Base-by-base conservation (phyloP, 2,329 filamentous ascomycete species). In the Teratosphaeria viscida region DNA sequence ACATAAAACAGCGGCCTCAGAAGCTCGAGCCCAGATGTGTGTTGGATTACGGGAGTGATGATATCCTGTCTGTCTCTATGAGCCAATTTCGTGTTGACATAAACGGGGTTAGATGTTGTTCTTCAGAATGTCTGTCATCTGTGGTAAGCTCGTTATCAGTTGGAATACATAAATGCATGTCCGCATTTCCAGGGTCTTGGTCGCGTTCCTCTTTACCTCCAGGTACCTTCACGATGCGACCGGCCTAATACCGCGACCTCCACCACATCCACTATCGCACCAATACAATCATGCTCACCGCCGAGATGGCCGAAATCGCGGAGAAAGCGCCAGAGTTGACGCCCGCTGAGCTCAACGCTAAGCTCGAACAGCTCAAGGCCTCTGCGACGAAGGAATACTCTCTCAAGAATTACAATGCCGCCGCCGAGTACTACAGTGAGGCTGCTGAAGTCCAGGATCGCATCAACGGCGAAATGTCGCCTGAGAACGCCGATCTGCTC, bases 391-490 rank as follows among this genome's bases (percentile, higher is more conserved):
- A 90, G 19, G 85, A 95, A 67, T 97, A 95, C 76, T 86, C 87
- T 26, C 86, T 92, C 71, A 95, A 92, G 77, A 89, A 95, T 73
- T 96, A 91, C 74, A 84, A 88, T 58, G 86, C 87, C 55, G 91
- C 94, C 10, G 85, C 90, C 59, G 92, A 97, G 70, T 79, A 92
- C 63, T 97, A 92, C 77, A 92, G 91, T 52, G 84, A 87, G 70
- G 94, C 94, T 35, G 90, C 90, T 59, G 89, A 95, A 73, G 82
- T 96, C 62, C 94, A 99, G 76, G 90, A 89, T 60, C 85, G 90
- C 73, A 80, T 96, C 73, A 94, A 96, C 73, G 94, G 92, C 73
- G 94, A 97, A 76, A 89, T 95, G 81, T 85, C 85, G 16, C 85
- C 89, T 3, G 86, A 90, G 60, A 99, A 99, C 68, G 92, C 92